These are phyloP conservation scores for Dactylellina leptospora DNA, from an alignment of 2,329 filamentous ascomycete genomes.

Conservation along the genomic window DNA sequence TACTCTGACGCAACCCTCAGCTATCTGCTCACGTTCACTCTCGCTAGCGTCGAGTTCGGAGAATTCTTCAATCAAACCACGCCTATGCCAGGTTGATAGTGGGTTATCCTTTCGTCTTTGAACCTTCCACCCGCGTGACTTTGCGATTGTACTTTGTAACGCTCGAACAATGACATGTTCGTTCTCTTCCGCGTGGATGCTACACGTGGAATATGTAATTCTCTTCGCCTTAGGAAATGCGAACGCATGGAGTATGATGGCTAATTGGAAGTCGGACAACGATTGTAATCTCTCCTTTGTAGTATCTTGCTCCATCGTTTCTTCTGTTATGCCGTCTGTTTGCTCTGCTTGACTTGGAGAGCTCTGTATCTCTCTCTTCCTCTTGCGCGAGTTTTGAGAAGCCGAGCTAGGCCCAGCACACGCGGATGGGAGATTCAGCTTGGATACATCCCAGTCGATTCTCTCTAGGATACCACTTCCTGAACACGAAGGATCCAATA, in stretches of 20 bases:
- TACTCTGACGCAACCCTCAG: slow-evolving; percentile 40
- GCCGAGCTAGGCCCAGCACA: slow-evolving; percentile 21
- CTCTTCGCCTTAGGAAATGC: slow-evolving; percentile 76
- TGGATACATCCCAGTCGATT: slow-evolving; percentile 53
- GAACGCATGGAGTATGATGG: slow-evolving; percentile 84
- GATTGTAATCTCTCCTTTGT: slow-evolving; percentile 71
- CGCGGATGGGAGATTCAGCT: slow-evolving; percentile 19
- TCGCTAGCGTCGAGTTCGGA: slow-evolving; percentile 9
- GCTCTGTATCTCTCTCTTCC: slow-evolving; percentile 51
- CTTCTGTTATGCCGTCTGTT: slow-evolving; percentile 56
- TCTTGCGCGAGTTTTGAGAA: slow-evolving; percentile 2
- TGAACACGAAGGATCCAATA: slow-evolving; percentile 94
- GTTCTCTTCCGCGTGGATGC: slow-evolving; percentile 85
- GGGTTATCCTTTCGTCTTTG: slow-evolving; percentile 77
- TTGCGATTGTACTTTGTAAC: slow-evolving; percentile 73
- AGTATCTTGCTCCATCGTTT: slow-evolving; percentile 67
- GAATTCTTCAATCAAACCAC: slow-evolving; percentile 61
- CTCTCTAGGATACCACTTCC: slow-evolving; percentile 93
- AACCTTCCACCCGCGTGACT: slow-evolving; percentile 77
- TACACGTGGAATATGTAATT: slow-evolving; percentile 94
- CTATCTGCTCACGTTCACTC: slow-evolving; percentile 20
- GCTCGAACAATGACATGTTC: slow-evolving; percentile 81
- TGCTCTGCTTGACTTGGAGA: slow-evolving; percentile 59
- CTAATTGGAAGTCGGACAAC: slow-evolving; percentile 81
- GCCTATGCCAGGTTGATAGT: slow-evolving; percentile 76